Conservation (phyloP, 139 green algal genomes). For the Chlorella sp. region DNA sequence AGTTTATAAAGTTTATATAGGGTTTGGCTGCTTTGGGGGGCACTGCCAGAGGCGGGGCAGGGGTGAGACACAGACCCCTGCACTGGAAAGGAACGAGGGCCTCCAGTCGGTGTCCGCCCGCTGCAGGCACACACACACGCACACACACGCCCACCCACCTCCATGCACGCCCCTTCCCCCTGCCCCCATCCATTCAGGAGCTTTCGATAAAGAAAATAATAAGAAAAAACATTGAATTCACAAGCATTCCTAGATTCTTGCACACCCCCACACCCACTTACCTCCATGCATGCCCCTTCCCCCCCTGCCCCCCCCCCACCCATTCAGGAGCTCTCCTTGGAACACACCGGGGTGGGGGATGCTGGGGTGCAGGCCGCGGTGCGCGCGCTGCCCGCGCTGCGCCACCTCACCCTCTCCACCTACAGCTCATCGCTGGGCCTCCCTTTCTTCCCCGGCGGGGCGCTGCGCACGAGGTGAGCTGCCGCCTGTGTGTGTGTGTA, state of each 20-base stretch:
- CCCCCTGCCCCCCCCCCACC: background rate
- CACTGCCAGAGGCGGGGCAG: background rate
- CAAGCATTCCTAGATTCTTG: no score
- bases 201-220: no score
- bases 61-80: background rate
- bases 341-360: constrained; percentile 30
- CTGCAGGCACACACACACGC: no score
- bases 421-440: background rate
- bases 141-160: background rate
- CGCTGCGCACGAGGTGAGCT: background rate
- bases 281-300: background rate
- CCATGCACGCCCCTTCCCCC: no score
- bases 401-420: constrained; percentile 20
- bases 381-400: constrained; percentile 31
- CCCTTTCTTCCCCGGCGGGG: background rate
- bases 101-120: no score
- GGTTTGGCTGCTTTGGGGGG: no score
- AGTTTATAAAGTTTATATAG: no score
- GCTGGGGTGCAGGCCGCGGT: constrained; percentile 19
- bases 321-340: constrained; percentile 23
- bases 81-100: no score
- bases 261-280: background rate
- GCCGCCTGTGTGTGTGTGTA: no score
- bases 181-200: no score
- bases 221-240: no score